These are phyloP conservation scores for Mucor plumbeus DNA, from an alignment of 371 early-diverging fungal species.

Conservation along the genomic window DNA sequence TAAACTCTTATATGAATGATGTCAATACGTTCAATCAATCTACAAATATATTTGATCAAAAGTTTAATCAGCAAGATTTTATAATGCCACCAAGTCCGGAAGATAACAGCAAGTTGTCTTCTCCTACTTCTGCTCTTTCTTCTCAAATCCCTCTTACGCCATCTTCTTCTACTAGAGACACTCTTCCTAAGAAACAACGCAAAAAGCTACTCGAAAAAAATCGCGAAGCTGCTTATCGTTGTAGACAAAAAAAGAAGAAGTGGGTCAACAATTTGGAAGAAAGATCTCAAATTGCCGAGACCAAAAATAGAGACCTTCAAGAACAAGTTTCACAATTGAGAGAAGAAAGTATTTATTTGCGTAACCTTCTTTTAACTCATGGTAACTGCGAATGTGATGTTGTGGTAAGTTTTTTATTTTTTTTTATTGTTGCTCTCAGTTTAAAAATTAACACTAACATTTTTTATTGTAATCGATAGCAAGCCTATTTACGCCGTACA, in stretches of 20 bases:
- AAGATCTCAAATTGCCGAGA: slow-evolving; percentile 55
- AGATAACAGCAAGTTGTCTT: neutral
- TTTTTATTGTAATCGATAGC: slow-evolving; percentile 11
- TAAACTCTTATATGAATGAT: slow-evolving; percentile 12
- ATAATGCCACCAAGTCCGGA: slow-evolving; percentile 12
- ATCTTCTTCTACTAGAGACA: neutral
- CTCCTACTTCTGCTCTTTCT: neutral
- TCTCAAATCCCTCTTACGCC: neutral
- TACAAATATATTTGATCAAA: slow-evolving; percentile 7
- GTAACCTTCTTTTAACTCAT: slow-evolving; percentile 70
- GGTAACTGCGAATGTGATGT: slow-evolving; percentile 60
- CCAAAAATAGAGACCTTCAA: slow-evolving; percentile 67
- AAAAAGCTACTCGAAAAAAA: slow-evolving; percentile 75
- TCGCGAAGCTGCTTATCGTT: slow-evolving; percentile 77
- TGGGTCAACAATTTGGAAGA: slow-evolving; percentile 74
- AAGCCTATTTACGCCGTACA: slow-evolving; percentile 29
- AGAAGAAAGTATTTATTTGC: slow-evolving; percentile 71
- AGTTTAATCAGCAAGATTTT: neutral
- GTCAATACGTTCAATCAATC: slow-evolving; percentile 10
- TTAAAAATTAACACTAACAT: neutral
- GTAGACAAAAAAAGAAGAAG: slow-evolving; percentile 80
- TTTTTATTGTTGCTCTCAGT: neutral
- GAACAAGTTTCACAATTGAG: slow-evolving; percentile 61
- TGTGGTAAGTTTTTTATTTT: slow-evolving; percentile 25
- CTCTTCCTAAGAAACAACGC: slow-evolving; percentile 16